These are phyloP conservation scores for Leccinum griseonigrum DNA, from an alignment of 1,284 basidiomycete genomes.

Conservation along the genomic window DNA sequence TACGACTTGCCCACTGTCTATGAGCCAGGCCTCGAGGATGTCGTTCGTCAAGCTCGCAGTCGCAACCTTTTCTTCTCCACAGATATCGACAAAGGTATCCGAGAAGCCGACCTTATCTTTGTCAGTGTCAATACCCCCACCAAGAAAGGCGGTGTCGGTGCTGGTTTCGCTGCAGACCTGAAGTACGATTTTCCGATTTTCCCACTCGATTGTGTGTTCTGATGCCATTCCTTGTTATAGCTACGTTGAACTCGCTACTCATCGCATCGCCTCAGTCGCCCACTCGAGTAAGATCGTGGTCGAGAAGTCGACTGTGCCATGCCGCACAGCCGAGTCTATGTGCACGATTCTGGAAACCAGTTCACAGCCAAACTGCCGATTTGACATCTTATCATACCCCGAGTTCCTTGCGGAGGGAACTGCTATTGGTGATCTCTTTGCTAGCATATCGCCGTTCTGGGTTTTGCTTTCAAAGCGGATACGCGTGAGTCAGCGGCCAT, in stretches of 20 bases:
- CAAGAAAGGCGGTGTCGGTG: conserved; percentile 96
- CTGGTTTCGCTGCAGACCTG: conserved; percentile 96
- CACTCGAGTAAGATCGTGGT: conserved; percentile 96
- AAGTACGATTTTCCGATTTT: conserved; percentile 56
- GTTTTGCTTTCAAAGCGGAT: conserved; percentile 96
- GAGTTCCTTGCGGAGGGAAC: conserved; percentile 99
- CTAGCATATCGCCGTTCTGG: conserved; percentile 93
- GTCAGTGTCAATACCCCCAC: conserved; percentile 97
- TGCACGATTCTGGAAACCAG: conserved; percentile 98
- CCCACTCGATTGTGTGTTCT: background rate
- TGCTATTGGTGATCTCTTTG: conserved; percentile 86
- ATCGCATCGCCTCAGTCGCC: conserved; percentile 91
- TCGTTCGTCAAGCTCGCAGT: conserved; percentile 86
- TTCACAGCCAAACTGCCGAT: conserved; percentile 86
- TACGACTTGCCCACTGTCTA: conserved; percentile 89
- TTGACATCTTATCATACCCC: conserved; percentile 99
- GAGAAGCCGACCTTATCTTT: conserved; percentile 89
- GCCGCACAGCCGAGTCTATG: conserved; percentile 98
- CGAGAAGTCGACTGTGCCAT: conserved; percentile 99
- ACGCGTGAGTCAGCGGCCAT: conserved; percentile 98
- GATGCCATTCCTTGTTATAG: conserved; percentile 39
- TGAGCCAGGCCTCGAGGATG: conserved; percentile 95
- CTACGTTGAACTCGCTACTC: conserved; percentile 95
- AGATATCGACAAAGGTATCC: conserved; percentile 91
- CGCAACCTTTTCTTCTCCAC: conserved; percentile 98